Conservation (phyloP, 2,329 filamentous ascomycete genomes). For the Tolypocladium nubicola region DNA sequence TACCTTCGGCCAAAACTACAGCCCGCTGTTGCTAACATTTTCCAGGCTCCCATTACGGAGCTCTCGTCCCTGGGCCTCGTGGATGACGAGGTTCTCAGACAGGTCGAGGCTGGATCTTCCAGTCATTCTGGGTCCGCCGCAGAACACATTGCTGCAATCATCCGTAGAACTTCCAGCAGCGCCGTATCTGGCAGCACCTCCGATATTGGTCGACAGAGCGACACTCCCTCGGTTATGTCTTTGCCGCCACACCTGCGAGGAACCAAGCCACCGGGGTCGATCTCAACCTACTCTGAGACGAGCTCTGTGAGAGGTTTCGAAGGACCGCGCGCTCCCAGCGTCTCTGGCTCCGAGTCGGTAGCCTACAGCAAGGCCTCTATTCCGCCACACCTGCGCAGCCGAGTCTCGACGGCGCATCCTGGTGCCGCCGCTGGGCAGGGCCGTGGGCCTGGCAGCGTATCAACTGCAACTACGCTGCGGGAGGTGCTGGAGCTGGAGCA, state of each 20-base stretch:
- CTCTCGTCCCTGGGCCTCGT: slow-evolving; percentile 12
- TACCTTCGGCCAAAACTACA: too few species aligned
- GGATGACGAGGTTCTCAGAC: neutral
- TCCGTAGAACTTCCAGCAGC: neutral
- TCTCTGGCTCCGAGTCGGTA: neutral
- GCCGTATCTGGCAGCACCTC: neutral
- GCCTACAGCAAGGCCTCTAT: neutral
- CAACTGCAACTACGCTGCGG: slow-evolving; percentile 19
- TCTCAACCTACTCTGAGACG: neutral
- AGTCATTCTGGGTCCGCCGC: neutral
- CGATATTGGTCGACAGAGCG: neutral
- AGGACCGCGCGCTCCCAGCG: neutral
- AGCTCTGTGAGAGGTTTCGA: neutral
- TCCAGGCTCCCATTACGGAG: slow-evolving; percentile 14
- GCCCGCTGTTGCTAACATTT: slow-evolving; percentile 1
- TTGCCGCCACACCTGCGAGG: slow-evolving; percentile 4
- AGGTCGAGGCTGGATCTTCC: neutral
- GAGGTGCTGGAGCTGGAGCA: slow-evolving; percentile 5
- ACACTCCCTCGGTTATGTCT: neutral
- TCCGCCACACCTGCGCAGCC: neutral
- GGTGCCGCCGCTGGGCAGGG: neutral
- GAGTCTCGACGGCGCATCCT: neutral
- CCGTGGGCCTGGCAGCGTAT: slow-evolving; percentile 8
- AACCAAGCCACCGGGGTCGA: neutral
- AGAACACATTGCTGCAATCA: neutral